Evolutionary conservation across 1,284 basidiomycete genomes (phyloP).

Genomic region (Irpex sp.): DNA sequence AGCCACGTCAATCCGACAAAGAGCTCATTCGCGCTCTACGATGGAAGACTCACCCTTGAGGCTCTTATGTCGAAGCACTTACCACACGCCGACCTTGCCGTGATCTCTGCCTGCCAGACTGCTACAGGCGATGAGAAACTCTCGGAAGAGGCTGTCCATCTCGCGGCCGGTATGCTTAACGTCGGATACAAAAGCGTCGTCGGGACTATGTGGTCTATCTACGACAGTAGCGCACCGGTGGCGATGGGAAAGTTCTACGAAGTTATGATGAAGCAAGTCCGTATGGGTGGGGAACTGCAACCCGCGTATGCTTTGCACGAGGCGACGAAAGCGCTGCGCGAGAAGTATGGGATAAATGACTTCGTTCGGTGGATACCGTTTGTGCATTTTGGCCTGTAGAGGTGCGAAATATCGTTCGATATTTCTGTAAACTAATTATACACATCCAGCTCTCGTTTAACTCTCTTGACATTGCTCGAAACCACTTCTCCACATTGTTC

Average conservation of each 20-base stretch:
- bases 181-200: neutral
- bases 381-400: neutral
- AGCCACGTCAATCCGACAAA: conserved; percentile 6
- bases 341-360: neutral
- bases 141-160: neutral
- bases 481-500: too few relatives aligned
- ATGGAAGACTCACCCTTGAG: conserved; percentile 10
- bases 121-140: neutral
- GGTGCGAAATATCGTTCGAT: neutral
- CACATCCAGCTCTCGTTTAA: neutral
- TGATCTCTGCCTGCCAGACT: neutral
- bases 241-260: neutral
- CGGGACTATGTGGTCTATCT: neutral
- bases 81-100: neutral
- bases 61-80: conserved; percentile 7
- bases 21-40: conserved; percentile 15
- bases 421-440: neutral
- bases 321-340: neutral
- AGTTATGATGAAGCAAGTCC: neutral
- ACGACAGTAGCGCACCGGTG: neutral
- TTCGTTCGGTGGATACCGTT: neutral
- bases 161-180: neutral
- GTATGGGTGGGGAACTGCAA: neutral
- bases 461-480: too few relatives aligned
- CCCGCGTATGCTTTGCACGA: neutral